Evolutionary conservation across 345 rosid species (phyloP), one percentile per base, ranked within the genome.

Genomic region (Euphorbia tirucalli): DNA sequence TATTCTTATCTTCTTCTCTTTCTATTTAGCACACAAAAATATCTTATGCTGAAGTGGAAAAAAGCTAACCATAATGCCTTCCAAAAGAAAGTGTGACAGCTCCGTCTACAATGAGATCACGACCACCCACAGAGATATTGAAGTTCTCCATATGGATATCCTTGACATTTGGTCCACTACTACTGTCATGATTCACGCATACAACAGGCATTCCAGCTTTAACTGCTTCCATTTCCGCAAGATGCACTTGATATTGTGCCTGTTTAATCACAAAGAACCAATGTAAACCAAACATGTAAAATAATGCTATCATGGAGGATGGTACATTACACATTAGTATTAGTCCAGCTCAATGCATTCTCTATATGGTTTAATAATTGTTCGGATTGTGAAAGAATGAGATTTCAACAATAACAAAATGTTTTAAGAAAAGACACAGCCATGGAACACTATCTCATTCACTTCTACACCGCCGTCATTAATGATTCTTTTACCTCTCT

Each of bases 201-300:
- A 83, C 87, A 76, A 82, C 83, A 35, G 99, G 99, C 99, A 95
- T 95, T 49, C 99, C 99, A 31, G 89, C 97, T 72, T 88, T 88
- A 50, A 66, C 89, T 32, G 98, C 99, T 83, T 92, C 97, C 99
- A 95, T 95, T 81, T 95, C 99, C 31, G 92, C 96, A 76, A 95
- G 71, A 86, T 95, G 99, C 81, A 87, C 82, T 77, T 85, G 96
- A 75, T 83, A 92, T 85, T 95, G 93, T 24, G 89, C 87, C 99
- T 94, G 85, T 82, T 78, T 8, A 69, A 75, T 55, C 37, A 64
- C 49, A 68, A 60, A 49, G 11, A 27, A 50, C 50, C 52, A 48
- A 30, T 66, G 41, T 11, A 16, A 61, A 30, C 25, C 46, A 28
- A 44, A 39, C 2, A 16, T 8, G 69, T 48, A 66, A 28, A 49